Conservation (phyloP, 148 eudicot species). For the Pharnaceum exiguum region DNA sequence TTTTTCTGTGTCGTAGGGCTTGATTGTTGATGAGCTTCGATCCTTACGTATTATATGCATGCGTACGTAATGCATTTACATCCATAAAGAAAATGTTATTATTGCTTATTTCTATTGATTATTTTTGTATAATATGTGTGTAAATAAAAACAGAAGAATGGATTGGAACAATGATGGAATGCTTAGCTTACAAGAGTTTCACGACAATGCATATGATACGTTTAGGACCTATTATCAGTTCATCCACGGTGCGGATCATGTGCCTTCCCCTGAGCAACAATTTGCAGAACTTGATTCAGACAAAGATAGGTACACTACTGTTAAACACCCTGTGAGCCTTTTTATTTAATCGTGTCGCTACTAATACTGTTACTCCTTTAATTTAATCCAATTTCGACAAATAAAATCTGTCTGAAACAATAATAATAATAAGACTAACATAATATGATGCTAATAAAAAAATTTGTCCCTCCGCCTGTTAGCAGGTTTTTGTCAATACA, state of each 20-base stretch:
- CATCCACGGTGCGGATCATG: conserved; percentile 2
- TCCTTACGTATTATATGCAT: too few species aligned
- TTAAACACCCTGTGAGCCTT: too few species aligned
- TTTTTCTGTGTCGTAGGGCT: too few species aligned
- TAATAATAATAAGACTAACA: too few species aligned
- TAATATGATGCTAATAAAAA: too few species aligned
- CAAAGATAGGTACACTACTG: conserved; percentile 36
- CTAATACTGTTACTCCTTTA: too few species aligned
- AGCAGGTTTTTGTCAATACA: conserved; percentile 18
- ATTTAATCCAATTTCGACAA: too few species aligned
- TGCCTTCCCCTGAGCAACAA: conserved; percentile 19
- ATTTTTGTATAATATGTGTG: neutral
- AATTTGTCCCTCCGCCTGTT: too few species aligned
- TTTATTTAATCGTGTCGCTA: neutral
- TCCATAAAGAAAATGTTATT: too few species aligned
- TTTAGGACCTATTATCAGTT: conserved; percentile 27
- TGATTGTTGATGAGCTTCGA: too few species aligned
- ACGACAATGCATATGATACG: conserved; percentile 29
- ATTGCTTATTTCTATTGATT: neutral
- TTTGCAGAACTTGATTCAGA: conserved; percentile 31
- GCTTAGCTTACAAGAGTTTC: conserved; percentile 32
- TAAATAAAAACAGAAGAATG: conserved; percentile 21
- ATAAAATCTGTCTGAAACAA: too few species aligned
- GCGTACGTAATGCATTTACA: too few species aligned
- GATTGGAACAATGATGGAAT: conserved; percentile 32